These are phyloP conservation scores for Moniliella sp. DNA, from an alignment of 1,284 basidiomycete genomes.

Conservation along the genomic window DNA sequence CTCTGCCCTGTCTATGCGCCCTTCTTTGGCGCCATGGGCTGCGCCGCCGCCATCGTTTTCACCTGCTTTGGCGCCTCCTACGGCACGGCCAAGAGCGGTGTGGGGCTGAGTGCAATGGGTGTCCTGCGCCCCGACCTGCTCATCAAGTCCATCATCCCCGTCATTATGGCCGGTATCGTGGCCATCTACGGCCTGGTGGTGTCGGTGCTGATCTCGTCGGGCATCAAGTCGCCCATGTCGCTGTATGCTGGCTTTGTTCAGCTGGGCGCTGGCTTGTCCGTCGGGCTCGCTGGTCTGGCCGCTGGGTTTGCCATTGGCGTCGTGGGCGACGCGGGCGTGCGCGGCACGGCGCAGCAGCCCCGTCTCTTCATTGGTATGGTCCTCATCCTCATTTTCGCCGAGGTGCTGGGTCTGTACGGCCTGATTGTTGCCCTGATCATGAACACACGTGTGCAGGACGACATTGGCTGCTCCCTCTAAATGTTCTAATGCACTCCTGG, in stretches of 20 bases:
- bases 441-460: slow-evolving; percentile 41
- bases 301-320: slow-evolving; percentile 93
- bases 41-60: slow-evolving; percentile 87
- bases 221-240: slow-evolving; percentile 39
- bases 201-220: slow-evolving; percentile 36
- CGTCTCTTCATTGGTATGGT: slow-evolving; percentile 66
- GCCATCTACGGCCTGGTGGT: slow-evolving; percentile 47
- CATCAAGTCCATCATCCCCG: slow-evolving; percentile 93
- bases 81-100: slow-evolving; percentile 88
- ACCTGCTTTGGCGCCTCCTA: slow-evolving; percentile 92
- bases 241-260: slow-evolving; percentile 70
- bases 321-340: slow-evolving; percentile 60
- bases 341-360: slow-evolving; percentile 44
- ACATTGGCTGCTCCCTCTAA: too few relatives aligned
- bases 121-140: slow-evolving; percentile 86
- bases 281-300: slow-evolving; percentile 76
- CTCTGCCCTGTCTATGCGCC: slow-evolving; percentile 82
- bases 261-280: slow-evolving; percentile 74
- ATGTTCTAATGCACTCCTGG: slow-evolving; percentile 7
- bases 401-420: slow-evolving; percentile 69
- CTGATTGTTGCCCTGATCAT: slow-evolving; percentile 75
- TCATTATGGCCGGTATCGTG: slow-evolving; percentile 98
- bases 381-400: slow-evolving; percentile 60
- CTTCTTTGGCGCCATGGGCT: slow-evolving; percentile 93
- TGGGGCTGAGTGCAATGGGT: slow-evolving; percentile 87